phyloP scores from a whole-genome alignment of 2,329 filamentous ascomycete species.

The Fonsecaea pugnacius region DNA sequence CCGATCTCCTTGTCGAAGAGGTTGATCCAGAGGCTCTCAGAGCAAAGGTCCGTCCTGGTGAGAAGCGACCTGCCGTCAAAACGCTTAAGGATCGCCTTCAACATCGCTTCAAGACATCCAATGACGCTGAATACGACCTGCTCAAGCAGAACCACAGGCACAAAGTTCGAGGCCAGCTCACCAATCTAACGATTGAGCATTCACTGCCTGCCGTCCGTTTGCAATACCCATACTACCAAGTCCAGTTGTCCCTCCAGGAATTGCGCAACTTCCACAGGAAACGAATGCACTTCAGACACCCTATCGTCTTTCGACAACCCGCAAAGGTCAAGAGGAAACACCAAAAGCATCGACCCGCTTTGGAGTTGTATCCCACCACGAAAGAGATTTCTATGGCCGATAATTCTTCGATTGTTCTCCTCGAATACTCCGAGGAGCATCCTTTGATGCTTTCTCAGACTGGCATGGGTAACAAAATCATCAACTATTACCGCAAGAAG shows the following conservation, averaged over 20 bases:
- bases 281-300: conserved; percentile 68
- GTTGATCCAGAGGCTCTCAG: conserved; percentile 68
- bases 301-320: conserved; percentile 74
- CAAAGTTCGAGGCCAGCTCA: conserved; percentile 90
- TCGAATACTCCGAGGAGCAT: conserved; percentile 95
- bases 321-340: conserved; percentile 75
- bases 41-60: conserved; percentile 44
- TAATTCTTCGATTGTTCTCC: conserved; percentile 82
- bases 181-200: conserved; percentile 91
- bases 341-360: conserved; percentile 76
- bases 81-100: conserved; percentile 60
- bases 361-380: conserved; percentile 77
- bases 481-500: conserved; percentile 94
- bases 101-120: conserved; percentile 91
- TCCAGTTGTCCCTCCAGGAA: conserved; percentile 73
- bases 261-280: conserved; percentile 85
- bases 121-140: conserved; percentile 92
- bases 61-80: conserved; percentile 64
- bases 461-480: conserved; percentile 92
- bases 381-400: conserved; percentile 85
- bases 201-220: conserved; percentile 88
- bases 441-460: conserved; percentile 93
- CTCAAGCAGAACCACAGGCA: conserved; percentile 96
- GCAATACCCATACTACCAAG: conserved; percentile 95
- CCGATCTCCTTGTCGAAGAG: conserved; percentile 81